Conservation (phyloP, 2,329 filamentous ascomycete genomes). For the Diaporthe vaccinii region DNA sequence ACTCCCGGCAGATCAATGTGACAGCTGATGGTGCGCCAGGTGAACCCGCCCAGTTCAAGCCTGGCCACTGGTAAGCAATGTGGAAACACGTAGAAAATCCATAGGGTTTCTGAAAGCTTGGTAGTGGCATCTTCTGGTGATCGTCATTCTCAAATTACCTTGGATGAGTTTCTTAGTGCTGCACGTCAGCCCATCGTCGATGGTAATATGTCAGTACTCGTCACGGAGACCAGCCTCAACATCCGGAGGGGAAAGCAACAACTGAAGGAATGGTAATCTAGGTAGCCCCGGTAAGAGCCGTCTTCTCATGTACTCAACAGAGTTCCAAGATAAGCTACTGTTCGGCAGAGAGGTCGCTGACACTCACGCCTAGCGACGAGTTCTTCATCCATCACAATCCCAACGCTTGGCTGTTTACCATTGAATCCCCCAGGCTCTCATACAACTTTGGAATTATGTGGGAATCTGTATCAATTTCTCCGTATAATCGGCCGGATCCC, state of each 20-base stretch:
- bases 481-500: not conserved
- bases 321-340: not conserved
- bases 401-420: not conserved
- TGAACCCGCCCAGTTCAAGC: no score
- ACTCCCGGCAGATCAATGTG: slow-evolving; percentile 13
- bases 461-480: not conserved
- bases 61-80: not conserved
- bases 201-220: not conserved
- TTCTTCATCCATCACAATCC: no score
- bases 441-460: not conserved
- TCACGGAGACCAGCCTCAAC: not conserved
- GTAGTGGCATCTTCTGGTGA: not conserved
- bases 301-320: not conserved
- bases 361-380: not conserved
- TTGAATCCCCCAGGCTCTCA: no score
- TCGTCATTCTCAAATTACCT: not conserved
- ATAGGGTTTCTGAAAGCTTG: not conserved
- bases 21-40: not conserved
- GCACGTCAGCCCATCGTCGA: not conserved
- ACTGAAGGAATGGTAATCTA: not conserved
- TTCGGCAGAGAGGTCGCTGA: not conserved
- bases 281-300: not conserved
- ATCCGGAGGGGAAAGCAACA: not conserved
- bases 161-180: not conserved
- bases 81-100: not conserved